Percentiles rank a stretch among this genome's conserved stretches.
phyloP scores from a whole-genome alignment of 2,329 filamentous ascomycete genomes.

The Penicillium sp. region DNA sequence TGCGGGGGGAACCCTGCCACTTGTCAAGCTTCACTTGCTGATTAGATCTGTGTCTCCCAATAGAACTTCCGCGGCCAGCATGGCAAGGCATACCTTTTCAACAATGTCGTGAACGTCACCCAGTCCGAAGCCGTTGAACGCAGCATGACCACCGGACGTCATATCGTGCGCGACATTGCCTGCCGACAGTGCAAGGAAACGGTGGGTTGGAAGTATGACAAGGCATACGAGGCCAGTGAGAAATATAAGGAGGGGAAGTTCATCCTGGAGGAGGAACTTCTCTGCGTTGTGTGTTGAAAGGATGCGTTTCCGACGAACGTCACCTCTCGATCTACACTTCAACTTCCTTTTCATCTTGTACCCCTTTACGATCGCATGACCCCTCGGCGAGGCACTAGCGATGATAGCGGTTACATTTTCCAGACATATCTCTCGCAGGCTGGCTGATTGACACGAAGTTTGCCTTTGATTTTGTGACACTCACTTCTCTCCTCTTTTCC shows the following conservation, averaged over 20 bases:
- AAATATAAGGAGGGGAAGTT: conserved; percentile 99
- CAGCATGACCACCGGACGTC: conserved; percentile 95
- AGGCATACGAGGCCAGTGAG: conserved; percentile 85
- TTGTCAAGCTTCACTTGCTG: conserved; percentile 4
- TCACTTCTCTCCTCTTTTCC: conserved; percentile 5
- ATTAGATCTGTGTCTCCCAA: conserved; percentile 4
- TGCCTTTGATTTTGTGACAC: conserved; percentile 1
- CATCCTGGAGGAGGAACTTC: conserved; percentile 86
- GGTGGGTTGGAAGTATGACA: conserved; percentile 99
- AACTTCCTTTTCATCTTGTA: background rate
- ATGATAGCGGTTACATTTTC: no score
- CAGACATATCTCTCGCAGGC: no score
- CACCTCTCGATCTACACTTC: background rate
- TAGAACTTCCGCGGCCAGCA: conserved; percentile 98
- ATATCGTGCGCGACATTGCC: conserved; percentile 88
- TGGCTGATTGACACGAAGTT: no score
- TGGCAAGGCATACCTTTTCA: conserved; percentile 96
- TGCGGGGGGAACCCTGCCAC: no score
- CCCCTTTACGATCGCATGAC: background rate
- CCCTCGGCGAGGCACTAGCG: background rate
- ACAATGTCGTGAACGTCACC: conserved; percentile 86
- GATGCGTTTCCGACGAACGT: background rate
- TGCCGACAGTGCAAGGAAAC: conserved; percentile 89
- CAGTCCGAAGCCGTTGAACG: conserved; percentile 80
- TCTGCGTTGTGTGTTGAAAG: conserved; percentile 68